These are phyloP conservation scores for Ceratocystis albifundus DNA, from an alignment of 2,329 filamentous ascomycete species.

Conservation along the genomic window DNA sequence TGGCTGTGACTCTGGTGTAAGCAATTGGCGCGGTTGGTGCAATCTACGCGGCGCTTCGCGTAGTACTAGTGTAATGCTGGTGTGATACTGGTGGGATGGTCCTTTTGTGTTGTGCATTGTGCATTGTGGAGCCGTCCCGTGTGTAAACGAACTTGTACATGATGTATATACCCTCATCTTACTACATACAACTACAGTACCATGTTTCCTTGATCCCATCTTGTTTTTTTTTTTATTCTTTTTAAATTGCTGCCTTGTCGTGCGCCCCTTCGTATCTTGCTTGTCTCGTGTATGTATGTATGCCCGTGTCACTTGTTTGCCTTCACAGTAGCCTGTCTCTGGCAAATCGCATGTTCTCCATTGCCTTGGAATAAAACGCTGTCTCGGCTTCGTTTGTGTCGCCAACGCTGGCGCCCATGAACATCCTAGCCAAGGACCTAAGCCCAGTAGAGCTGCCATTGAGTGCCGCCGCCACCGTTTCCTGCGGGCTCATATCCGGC, in stretches of 20 bases:
- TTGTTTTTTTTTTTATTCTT: too few species aligned
- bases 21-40: not conserved
- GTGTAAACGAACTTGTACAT: slow-evolving; percentile 7
- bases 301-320: not conserved
- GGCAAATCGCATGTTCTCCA: slow-evolving; percentile 2
- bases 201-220: not conserved
- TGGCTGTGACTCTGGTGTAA: slow-evolving; percentile 5
- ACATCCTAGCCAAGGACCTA: not conserved
- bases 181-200: not conserved
- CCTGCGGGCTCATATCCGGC: not conserved
- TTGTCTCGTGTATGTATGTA: not conserved
- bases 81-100: not conserved
- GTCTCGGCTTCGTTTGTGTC: not conserved
- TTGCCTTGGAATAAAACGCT: slow-evolving; percentile 2
- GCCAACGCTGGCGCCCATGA: not conserved
- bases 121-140: not conserved
- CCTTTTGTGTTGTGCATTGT: not conserved
- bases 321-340: not conserved
- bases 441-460: not conserved
- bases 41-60: not conserved
- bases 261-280: not conserved
- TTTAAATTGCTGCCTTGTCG: not conserved
- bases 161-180: slow-evolving; percentile 7
- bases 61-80: too few species aligned
- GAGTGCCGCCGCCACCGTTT: not conserved